Percentiles rank a stretch among this genome's conserved stretches.
Evolutionary conservation across 208 protist genomes (phyloP).

Genomic region (Blechomonas ayalai): DNA sequence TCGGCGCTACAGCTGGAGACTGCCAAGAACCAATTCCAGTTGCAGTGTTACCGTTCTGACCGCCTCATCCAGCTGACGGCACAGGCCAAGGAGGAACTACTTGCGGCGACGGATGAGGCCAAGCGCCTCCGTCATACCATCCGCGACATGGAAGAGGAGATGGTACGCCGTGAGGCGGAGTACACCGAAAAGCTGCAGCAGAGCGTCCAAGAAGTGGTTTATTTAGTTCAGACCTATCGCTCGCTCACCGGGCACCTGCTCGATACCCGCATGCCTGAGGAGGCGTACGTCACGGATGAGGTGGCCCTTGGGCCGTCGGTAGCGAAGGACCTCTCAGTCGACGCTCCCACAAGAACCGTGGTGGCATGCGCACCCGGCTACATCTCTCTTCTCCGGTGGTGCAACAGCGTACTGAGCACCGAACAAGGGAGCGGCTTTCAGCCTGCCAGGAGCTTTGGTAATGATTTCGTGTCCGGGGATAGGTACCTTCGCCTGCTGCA

Average conservation of each 20-base stretch:
- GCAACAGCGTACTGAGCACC: conserved; percentile 30
- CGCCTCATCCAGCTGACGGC: conserved; percentile 48
- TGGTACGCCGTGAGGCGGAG: conserved; percentile 30
- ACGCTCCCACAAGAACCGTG: no score
- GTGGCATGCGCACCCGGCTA: conserved; percentile 4
- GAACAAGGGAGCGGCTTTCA: conserved; percentile 1
- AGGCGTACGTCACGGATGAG: conserved; percentile 6
- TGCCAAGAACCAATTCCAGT: conserved; percentile 86
- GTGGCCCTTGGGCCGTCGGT: no score
- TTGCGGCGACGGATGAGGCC: conserved; percentile 19
- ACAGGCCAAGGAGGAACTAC: conserved; percentile 33
- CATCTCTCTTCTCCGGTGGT: conserved; percentile 50
- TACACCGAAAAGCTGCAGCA: conserved; percentile 35
- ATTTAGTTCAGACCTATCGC: conserved; percentile 30
- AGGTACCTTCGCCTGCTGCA: conserved; percentile 41
- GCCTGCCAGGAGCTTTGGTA: conserved; percentile 32
- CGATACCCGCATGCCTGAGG: conserved; percentile 6
- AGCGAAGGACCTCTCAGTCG: no score
- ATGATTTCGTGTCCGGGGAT: conserved; percentile 66
- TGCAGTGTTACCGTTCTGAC: conserved; percentile 82
- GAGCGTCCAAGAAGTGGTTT: conserved; percentile 19
- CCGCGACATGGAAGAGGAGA: conserved; percentile 29
- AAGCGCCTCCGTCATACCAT: conserved; percentile 27
- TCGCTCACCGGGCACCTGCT: conserved; percentile 3
- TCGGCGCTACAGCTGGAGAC: conserved; percentile 77